Evolutionary conservation across 2,329 filamentous ascomycete species (phyloP).

Genomic region (Calonectria multiphialidica): DNA sequence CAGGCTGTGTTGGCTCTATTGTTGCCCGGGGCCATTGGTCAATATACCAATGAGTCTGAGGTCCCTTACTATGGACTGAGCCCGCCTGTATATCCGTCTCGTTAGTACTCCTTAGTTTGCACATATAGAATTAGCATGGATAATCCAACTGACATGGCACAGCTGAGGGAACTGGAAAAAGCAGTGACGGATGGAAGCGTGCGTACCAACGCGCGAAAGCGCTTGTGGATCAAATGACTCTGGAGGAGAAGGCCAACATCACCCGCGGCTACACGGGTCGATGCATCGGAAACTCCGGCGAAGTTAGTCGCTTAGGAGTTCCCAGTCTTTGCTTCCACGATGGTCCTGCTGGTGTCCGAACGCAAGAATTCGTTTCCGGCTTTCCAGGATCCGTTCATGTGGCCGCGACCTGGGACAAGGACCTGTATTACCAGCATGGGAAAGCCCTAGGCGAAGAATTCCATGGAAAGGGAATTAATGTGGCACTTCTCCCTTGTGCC

Average conservation of each 20-base stretch:
- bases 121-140: not conserved
- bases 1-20: not conserved
- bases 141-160: not conserved
- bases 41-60: conserved; percentile 5
- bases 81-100: not conserved
- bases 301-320: conserved; percentile 27
- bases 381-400: not conserved
- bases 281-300: conserved; percentile 62
- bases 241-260: conserved; percentile 72
- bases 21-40: not conserved
- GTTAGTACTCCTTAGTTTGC: not conserved
- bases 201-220: conserved; percentile 38
- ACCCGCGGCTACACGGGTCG: conserved; percentile 61
- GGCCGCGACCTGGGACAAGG: not conserved
- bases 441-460: not conserved
- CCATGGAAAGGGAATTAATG: conserved; percentile 78
- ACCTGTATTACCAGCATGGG: not conserved
- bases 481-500: conserved; percentile 69
- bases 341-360: not conserved
- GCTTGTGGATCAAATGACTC: conserved; percentile 71
- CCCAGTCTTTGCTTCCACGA: not conserved
- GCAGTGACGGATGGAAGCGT: conserved; percentile 1
- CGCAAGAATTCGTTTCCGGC: not conserved
- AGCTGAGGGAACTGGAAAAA: not conserved
- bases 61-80: not conserved